A percentile compares a stretch with the other conserved stretches of the same genome.
Evolutionary conservation across 768 basidiomycete genomes (phyloP).

Genomic region (Lactarius quietus): DNA sequence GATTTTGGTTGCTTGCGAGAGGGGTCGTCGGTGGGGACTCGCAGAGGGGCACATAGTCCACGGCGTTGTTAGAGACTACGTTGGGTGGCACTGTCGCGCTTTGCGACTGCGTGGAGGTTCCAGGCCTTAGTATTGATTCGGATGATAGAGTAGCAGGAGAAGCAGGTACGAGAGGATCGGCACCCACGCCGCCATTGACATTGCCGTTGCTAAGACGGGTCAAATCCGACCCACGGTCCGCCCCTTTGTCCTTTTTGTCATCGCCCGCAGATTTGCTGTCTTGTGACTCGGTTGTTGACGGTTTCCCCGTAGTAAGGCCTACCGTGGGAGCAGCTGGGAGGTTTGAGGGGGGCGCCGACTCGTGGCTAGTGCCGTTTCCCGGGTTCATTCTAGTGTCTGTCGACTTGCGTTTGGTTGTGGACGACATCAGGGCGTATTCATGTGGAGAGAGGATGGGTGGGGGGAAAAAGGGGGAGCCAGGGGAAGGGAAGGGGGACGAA

Average conservation of each 20-base stretch:
- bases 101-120: not conserved
- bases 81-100: not conserved
- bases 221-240: not conserved
- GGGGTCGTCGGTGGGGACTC: constrained; percentile 16
- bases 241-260: not conserved
- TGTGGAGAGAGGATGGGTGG: constrained; percentile 64
- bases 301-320: not conserved
- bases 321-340: constrained; percentile 2
- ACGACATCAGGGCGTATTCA: constrained; percentile 58
- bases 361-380: constrained; percentile 17
- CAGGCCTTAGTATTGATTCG: not conserved
- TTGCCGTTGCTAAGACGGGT: not conserved
- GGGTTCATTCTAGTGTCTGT: constrained; percentile 23
- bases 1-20: constrained; percentile 9
- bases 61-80: not conserved
- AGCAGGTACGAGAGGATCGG: not conserved
- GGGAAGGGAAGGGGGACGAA: constrained; percentile 53
- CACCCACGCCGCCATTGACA: not conserved
- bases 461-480: constrained; percentile 63
- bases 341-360: constrained; percentile 9
- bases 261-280: not conserved
- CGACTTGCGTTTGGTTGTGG: constrained; percentile 30
- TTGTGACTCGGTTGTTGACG: not conserved
- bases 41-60: not conserved
- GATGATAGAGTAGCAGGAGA: not conserved